phyloP scores from a whole-genome alignment of 768 basidiomycete genomes.

The Cubamyces lactineus region DNA sequence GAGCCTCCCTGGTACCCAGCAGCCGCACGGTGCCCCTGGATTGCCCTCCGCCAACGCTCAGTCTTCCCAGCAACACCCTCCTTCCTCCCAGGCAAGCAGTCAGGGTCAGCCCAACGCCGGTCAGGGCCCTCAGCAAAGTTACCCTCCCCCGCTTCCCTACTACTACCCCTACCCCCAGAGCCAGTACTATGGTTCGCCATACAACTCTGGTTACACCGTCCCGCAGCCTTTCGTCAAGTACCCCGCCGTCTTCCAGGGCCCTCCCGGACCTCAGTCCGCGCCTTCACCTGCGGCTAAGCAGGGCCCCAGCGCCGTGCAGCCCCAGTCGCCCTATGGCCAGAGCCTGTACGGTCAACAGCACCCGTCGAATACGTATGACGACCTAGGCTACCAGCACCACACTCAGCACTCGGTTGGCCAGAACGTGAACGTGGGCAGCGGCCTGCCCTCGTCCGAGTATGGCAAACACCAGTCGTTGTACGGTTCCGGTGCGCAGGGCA shows the following conservation, averaged over 20 bases:
- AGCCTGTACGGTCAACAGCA: conserved; percentile 71
- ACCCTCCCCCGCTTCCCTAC: conserved; percentile 63
- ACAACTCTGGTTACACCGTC: conserved; percentile 56
- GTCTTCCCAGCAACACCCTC: conserved; percentile 56
- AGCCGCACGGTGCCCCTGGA: conserved; percentile 45
- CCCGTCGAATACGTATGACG: conserved; percentile 50
- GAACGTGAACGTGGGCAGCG: conserved; percentile 41
- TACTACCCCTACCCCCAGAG: conserved; percentile 73
- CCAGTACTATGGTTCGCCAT: conserved; percentile 76
- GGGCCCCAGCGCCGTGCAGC: conserved; percentile 56
- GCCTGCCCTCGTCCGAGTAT: conserved; percentile 46
- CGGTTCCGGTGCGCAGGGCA: conserved; percentile 55
- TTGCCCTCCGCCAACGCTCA: conserved; percentile 57
- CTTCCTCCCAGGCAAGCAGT: conserved; percentile 49
- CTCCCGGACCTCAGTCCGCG: conserved; percentile 66
- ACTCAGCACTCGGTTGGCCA: conserved; percentile 57
- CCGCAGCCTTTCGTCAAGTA: conserved; percentile 80
- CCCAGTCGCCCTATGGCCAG: conserved; percentile 64
- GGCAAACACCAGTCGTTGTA: conserved; percentile 48
- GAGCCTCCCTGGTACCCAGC: conserved; percentile 57
- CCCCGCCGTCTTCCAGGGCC: conserved; percentile 75
- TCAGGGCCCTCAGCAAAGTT: conserved; percentile 66
- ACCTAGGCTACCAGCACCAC: conserved; percentile 57
- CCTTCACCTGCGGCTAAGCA: conserved; percentile 71
- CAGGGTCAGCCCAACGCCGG: conserved; percentile 62